Evolutionary conservation across 805 yeast species (phyloP).

Genomic region (Tetrapisispora phaffii): DNA sequence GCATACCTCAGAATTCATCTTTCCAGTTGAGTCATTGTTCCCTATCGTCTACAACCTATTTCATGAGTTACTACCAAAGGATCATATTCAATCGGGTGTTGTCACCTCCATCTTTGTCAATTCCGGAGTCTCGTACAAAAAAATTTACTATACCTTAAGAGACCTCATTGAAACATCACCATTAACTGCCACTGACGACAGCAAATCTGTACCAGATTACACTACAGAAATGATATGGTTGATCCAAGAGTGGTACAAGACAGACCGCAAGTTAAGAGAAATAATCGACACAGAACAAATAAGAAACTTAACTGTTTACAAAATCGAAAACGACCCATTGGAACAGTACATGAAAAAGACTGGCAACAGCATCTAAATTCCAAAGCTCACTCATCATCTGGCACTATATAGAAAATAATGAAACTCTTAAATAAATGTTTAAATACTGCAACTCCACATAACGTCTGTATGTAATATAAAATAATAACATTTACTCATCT

Average conservation of each 20-base stretch:
- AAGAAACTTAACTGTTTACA: conserved; percentile 37
- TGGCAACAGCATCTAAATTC: conserved; percentile 26
- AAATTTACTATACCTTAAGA: conserved; percentile 53
- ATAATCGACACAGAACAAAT: conserved; percentile 40
- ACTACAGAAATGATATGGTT: conserved; percentile 53
- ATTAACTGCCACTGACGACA: conserved; percentile 29
- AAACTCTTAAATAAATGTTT: no score
- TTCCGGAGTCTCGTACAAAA: conserved; percentile 55
- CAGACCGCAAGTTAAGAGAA: conserved; percentile 55
- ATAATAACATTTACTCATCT: background rate
- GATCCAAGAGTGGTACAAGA: conserved; percentile 56
- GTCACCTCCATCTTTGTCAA: conserved; percentile 53
- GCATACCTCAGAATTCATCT: conserved; percentile 61
- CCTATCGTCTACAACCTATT: conserved; percentile 54
- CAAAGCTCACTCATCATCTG: no score
- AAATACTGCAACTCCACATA: background rate
- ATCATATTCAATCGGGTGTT: conserved; percentile 39
- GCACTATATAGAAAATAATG: no score
- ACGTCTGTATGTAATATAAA: background rate
- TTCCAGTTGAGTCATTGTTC: conserved; percentile 65
- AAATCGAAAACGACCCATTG: conserved; percentile 50
- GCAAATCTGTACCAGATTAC: conserved; percentile 37
- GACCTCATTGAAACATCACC: conserved; percentile 46
- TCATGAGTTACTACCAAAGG: conserved; percentile 32
- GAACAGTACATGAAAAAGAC: conserved; percentile 35